Percentiles rank a stretch among this genome's conserved stretches.
Conservation (phyloP, 2,329 filamentous ascomycete genomes). For the Hirsutella minnesotensis region DNA sequence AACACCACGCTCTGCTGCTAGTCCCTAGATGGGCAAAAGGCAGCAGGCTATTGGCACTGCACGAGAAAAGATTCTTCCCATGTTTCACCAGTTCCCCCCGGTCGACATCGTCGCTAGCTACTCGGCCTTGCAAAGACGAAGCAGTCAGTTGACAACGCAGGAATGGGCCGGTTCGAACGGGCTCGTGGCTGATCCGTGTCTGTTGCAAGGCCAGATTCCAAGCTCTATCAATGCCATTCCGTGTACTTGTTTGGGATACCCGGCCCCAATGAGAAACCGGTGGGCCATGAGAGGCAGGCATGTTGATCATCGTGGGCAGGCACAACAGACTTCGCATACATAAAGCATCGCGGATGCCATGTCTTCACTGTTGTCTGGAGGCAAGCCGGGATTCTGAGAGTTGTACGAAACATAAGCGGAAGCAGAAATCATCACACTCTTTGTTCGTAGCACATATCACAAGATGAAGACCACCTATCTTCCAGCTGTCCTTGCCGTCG, state of each 20-base stretch:
- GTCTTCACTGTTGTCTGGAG: not conserved
- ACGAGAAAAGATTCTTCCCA: no score
- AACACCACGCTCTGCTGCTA: no score
- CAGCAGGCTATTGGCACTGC: no score
- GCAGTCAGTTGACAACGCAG: not conserved
- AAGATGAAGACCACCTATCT: not conserved
- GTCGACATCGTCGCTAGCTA: no score
- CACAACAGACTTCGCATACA: not conserved
- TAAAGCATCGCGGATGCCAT: not conserved
- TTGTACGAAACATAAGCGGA: not conserved
- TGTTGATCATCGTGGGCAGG: not conserved
- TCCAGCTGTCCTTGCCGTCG: not conserved
- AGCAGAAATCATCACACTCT: not conserved
- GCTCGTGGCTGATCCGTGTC: not conserved
- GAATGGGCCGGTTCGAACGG: not conserved
- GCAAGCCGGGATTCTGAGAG: not conserved
- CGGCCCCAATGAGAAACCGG: not conserved
- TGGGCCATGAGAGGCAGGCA: not conserved
- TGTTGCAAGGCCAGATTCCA: not conserved
- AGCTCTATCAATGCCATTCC: not conserved
- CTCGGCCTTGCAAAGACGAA: no score
- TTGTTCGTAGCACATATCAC: not conserved
- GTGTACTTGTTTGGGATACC: not conserved
- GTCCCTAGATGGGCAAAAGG: no score
- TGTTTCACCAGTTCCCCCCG: no score